A percentile compares a stretch with the other conserved stretches of the same genome.
These are phyloP conservation scores for Cryptococcus neoformans DNA, from an alignment of 1,284 basidiomycete genomes.

Conservation along the genomic window DNA sequence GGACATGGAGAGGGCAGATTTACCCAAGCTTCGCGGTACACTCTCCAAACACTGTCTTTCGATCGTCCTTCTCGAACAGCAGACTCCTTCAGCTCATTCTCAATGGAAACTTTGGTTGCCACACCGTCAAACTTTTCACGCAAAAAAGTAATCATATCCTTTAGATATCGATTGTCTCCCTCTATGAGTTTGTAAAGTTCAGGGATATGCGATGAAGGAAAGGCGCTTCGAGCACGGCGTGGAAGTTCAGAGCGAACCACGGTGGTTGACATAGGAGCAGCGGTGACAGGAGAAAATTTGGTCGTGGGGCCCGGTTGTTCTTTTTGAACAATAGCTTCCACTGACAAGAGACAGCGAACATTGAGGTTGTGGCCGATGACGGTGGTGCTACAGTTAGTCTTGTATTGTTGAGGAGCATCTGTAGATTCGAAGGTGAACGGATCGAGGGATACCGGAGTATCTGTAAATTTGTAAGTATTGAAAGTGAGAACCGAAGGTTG, in stretches of 20 bases:
- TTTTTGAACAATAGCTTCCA: slow-evolving; percentile 13
- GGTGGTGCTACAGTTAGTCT: slow-evolving; percentile 26
- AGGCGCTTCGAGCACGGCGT: slow-evolving; percentile 30
- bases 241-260: slow-evolving; percentile 1
- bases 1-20: slow-evolving; percentile 3
- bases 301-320: slow-evolving; percentile 3
- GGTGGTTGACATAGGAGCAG: not conserved
- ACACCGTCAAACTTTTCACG: slow-evolving; percentile 34
- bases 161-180: slow-evolving; percentile 35
- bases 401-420: slow-evolving; percentile 29
- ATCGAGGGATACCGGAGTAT: slow-evolving; percentile 42
- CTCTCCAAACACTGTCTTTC: slow-evolving; percentile 40
- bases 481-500: not conserved
- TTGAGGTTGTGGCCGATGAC: slow-evolving; percentile 27
- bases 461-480: slow-evolving; percentile 19
- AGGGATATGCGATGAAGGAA: slow-evolving; percentile 34
- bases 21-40: slow-evolving; percentile 38
- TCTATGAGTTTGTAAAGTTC: slow-evolving; percentile 39
- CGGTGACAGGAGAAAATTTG: not conserved
- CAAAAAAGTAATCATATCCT: slow-evolving; percentile 38
- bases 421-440: slow-evolving; percentile 40
- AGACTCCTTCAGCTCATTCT: slow-evolving; percentile 43
- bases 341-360: slow-evolving; percentile 30
- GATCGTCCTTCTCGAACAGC: slow-evolving; percentile 38
- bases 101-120: slow-evolving; percentile 46